Base-by-base conservation (phyloP, 1,139 yeast genomes). In the Taphrina sp. region DNA sequence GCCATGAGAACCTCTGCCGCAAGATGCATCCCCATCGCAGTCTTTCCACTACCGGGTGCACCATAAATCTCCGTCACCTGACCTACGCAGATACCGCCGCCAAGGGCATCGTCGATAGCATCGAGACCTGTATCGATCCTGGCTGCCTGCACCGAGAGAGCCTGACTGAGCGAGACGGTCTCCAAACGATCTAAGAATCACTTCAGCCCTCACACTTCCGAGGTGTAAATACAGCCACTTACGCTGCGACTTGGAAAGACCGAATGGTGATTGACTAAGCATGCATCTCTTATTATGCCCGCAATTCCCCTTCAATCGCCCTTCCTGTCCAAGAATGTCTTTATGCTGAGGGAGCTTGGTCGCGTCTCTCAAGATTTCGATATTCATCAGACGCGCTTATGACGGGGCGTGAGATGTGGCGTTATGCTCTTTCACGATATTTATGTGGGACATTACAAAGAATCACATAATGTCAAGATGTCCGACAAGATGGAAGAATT, bases 41-140 rank as follows among this genome's bases (percentile, higher is more conserved):
- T 55, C 52, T 55, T 55, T 5, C 58, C 58, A 2, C 49, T 47
- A 5, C 58, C 58, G 7, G 58, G 58, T 5, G 47, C 43, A 8
- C 58, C 58, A 36, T 51, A 46, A 12, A 49, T 49, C 43, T 55
- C 58, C 33, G 52, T 28, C 24, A 55, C 29, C 23, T 44, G 58
- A 8, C 58, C 58, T 16, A 46, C 47, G 22, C 10, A 17, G n/a
- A 55, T 36, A 0, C 58, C 58, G 8, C 58, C 58, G 2, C 37
- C 46, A 10, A 55, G 44, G 7, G 28, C 39, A 3, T 14, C 43
- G 22, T 55, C 58, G 1, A 55, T 22, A 8, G 16, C 35, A 10
- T 47, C 22, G 17, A 49, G 16, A 8, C 46, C 54, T 3, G 46
- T 49, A 7, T 29, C 23, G 14, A 49, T 33, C 29, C 38, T 19